Evolutionary conservation across 2,329 filamentous ascomycete species (phyloP).

Genomic region (Trichoderma hamatum): DNA sequence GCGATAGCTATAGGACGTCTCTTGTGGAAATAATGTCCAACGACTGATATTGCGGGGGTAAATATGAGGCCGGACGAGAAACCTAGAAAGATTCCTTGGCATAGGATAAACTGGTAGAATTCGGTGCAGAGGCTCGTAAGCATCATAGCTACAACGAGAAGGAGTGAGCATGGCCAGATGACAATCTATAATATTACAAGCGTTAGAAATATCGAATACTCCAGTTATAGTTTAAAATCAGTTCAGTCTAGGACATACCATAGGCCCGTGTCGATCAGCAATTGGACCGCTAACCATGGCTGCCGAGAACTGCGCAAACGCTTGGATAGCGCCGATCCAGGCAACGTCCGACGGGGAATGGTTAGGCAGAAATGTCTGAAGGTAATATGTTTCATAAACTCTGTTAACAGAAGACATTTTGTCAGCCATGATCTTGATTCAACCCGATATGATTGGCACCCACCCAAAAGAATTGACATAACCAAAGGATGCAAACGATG

Average conservation of each 20-base stretch:
- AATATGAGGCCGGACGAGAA: constrained; percentile 16
- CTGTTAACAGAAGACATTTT: not conserved
- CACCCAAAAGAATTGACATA: constrained; percentile 20
- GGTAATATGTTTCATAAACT: constrained; percentile 20
- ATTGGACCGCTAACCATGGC: constrained; percentile 3
- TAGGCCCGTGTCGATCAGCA: constrained; percentile 10
- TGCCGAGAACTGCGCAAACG: constrained; percentile 13
- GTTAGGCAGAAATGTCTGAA: not conserved
- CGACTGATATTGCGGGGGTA: constrained; percentile 2
- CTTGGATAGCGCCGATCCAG: constrained; percentile 14
- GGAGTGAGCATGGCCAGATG: constrained; percentile 8
- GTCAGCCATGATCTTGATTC: not conserved
- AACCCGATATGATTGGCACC: not conserved
- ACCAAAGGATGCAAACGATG: constrained; percentile 3
- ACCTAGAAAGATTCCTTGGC: constrained; percentile 15
- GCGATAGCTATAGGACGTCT: constrained; percentile 14
- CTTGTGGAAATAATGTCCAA: constrained; percentile 13
- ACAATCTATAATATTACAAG: not conserved
- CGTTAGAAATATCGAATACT: not conserved
- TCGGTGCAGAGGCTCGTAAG: constrained; percentile 18
- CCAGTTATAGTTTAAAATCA: not conserved
- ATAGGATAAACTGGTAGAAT: constrained; percentile 15
- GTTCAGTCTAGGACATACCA: not conserved
- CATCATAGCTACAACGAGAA: constrained; percentile 18
- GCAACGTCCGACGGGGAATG: constrained; percentile 11